These are phyloP conservation scores for Lactarius pseudohatsudake DNA, from an alignment of 768 basidiomycete genomes.

Conservation along the genomic window DNA sequence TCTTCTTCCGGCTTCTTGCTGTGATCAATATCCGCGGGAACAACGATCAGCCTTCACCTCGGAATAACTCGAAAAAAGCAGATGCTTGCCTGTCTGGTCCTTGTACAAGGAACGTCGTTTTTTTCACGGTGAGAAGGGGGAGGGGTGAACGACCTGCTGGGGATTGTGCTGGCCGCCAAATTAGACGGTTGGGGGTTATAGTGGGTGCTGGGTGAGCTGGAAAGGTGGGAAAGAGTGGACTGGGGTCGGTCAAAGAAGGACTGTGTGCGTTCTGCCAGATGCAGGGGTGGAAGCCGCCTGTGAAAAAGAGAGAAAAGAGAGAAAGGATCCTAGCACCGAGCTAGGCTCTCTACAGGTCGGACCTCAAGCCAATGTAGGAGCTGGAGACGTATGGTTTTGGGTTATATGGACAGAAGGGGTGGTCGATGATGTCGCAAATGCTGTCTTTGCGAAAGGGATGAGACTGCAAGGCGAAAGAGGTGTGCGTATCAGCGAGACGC, in stretches of 20 bases:
- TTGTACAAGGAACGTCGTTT: neutral
- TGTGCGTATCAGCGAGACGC: constrained; percentile 38
- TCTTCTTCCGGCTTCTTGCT: constrained; percentile 20
- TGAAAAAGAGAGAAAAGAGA: constrained; percentile 14
- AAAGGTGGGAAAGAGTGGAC: constrained; percentile 24
- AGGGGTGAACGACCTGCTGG: constrained; percentile 2
- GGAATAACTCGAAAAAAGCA: constrained; percentile 10
- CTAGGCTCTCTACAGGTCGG: constrained; percentile 24
- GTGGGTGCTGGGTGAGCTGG: constrained; percentile 25
- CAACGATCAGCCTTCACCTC: constrained; percentile 19
- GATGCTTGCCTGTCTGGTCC: constrained; percentile 10
- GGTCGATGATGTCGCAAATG: constrained; percentile 19
- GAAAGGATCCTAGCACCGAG: constrained; percentile 23
- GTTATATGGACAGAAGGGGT: constrained; percentile 10
- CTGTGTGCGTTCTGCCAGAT: constrained; percentile 28
- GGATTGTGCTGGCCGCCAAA: constrained; percentile 15
- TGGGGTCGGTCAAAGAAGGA: constrained; percentile 30
- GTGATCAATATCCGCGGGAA: constrained; percentile 19
- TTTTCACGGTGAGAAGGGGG: neutral
- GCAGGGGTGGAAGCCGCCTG: constrained; percentile 24
- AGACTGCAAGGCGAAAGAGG: constrained; percentile 48
- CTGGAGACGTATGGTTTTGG: constrained; percentile 27
- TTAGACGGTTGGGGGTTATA: constrained; percentile 13
- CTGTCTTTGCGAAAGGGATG: constrained; percentile 32
- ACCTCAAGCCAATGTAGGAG: constrained; percentile 29